Base-by-base conservation (phyloP, 495 filamentous ascomycete species). In the Aspergillus egyptiacus region DNA sequence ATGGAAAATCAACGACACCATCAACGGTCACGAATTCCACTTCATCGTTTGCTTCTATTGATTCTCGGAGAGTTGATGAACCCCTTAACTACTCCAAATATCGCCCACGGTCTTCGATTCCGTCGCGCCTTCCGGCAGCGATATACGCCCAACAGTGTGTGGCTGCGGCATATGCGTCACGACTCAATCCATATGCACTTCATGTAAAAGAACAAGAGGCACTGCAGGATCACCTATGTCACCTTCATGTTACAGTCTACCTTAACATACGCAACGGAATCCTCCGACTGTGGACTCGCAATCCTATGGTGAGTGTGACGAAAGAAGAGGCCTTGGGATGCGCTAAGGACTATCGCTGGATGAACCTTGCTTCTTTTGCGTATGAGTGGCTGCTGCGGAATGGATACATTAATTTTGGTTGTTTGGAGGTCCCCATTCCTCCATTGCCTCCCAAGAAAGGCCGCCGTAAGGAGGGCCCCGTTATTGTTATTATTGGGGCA, bases 391-490 rank as follows among this genome's bases (percentile, higher is more conserved):
- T 99, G 14, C 73, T 89, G 25, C 81, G 93, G 34, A 79, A 85
- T 46, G 93, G 94, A 6, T 95, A 96, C 62, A 95, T 99, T 70
- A 99, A 99, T 67, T 95, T 89, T 66, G 93, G 93, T 15, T 96
- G 91, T 58, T 74, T 94, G 6, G 85, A 90, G 57, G 73, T 84
- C 37, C 77, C 81, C 3, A 44, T 59, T 6, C 51, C 68, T 43
- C 19, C 56, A 4, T 46, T 63, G 22, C 63, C 71, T 56, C 61
- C 70, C 14, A 74, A 67, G 50, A 64, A 64, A 57, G 70, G 65
- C 39, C 69, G 61, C 51, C 71, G 65, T 15, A 84, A 78, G 57
- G 69, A 72, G 19, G 64, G 70, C 2, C 68, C 68, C 25, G 89
- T 84, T 0, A 75, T 97, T 50, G 86, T 93, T 31, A 76, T 99